Evolutionary conservation across 495 filamentous ascomycete genomes (phyloP), one percentile per base, ranked within the genome.

Genomic region (Arthonia radiata): DNA sequence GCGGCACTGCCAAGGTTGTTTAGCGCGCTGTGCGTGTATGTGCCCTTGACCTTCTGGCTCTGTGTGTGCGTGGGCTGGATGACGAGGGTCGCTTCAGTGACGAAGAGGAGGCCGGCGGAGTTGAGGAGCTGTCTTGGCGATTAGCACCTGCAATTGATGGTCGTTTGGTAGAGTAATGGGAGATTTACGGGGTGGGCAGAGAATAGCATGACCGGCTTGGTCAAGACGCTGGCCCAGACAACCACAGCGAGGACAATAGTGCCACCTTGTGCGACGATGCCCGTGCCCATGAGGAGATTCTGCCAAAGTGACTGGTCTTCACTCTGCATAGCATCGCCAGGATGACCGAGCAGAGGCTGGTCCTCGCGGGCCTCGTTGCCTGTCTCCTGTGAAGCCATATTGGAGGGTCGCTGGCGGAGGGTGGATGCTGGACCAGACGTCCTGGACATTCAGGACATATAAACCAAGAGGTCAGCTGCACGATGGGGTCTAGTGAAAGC

Each of bases 31-130:
- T 94, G 83, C 22, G 57, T 47, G 36, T 61, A 57, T 15, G 75
- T 72, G 15, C 80, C 83, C 11, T 56, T 39, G 10, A 52, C 50
- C 41, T 92, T 94, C 39, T 89, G 70, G 7, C 47, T 37, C 2
- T 69, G 50, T 0, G 73, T 78, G 32, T 73, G 58, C 5, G 83
- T 93, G 2, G 83, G 83, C 43, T 94, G 83, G 17, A 93, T 63
- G 41, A 91, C 50, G 18, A 94, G 67, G 39, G 79, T 67, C 13
- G 67, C 69, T 54, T 91, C 71, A 24, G 73, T 60, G 31, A 78
- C 55, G 21, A 79, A 50, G 30, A 89, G 55, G 14, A 83, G 40
- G 15, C 65, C 79, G 28, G 72, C 46, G 15, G 69, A 70, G 40
- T 83, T 82, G 30, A 89, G 64, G 24, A 92, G 64, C 45, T 67